Conservation (phyloP, 2,329 filamentous ascomycete species). For the Hypoxylon sp. region DNA sequence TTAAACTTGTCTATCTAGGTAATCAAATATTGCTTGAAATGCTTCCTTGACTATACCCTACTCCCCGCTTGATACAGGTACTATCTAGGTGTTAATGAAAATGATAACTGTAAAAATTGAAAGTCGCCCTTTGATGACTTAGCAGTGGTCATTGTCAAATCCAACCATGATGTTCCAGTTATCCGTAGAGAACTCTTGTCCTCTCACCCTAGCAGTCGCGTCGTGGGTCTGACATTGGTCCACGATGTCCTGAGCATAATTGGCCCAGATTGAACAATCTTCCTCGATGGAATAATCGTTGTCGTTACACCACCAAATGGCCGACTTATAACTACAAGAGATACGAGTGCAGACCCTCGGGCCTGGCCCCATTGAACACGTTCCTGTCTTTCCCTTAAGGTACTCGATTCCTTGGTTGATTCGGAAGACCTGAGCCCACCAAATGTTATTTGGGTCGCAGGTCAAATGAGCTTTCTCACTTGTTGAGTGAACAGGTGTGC, state of each 20-base stretch:
- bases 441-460: slow-evolving; percentile 31
- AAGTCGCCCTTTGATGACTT: not conserved
- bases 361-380: slow-evolving; percentile 24
- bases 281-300: slow-evolving; percentile 20
- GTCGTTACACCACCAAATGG: slow-evolving; percentile 42
- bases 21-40: not conserved
- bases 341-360: slow-evolving; percentile 33
- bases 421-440: slow-evolving; percentile 32
- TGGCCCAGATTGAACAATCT: slow-evolving; percentile 26
- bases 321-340: slow-evolving; percentile 30
- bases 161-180: slow-evolving; percentile 37
- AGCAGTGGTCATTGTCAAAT: slow-evolving; percentile 19
- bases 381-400: slow-evolving; percentile 18
- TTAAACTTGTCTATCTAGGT: not conserved
- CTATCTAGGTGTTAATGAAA: not conserved
- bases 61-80: not conserved
- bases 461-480: not conserved
- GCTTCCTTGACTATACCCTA: not conserved
- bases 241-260: slow-evolving; percentile 34
- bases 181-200: slow-evolving; percentile 26
- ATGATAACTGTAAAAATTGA: not conserved
- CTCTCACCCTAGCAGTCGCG: slow-evolving; percentile 1
- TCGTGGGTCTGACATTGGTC: slow-evolving; percentile 28
- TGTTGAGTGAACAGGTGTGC: not conserved
- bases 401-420: slow-evolving; percentile 39